Evolutionary conservation across 202 grass and related monocot species (phyloP).

Genomic region (Carex arenaria): DNA sequence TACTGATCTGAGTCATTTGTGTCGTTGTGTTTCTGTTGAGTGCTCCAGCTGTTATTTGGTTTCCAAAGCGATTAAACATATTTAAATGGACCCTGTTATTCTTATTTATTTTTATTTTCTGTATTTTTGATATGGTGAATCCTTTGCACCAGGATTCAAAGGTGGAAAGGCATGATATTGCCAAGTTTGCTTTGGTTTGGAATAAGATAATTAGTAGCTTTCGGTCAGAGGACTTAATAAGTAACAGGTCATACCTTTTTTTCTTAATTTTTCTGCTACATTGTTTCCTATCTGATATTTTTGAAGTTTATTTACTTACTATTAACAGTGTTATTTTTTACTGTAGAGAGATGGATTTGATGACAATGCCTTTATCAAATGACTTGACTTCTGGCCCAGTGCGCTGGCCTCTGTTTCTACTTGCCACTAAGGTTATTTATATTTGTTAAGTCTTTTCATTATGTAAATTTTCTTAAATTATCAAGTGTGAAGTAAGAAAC

Average conservation of each 20-base stretch:
- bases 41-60: neutral
- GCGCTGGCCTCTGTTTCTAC: slow-evolving; percentile 86
- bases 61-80: neutral
- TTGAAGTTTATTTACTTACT: slow-evolving; percentile 4
- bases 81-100: neutral
- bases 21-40: neutral
- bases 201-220: slow-evolving; percentile 84
- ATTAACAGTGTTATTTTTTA: slow-evolving; percentile 27
- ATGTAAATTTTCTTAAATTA: neutral
- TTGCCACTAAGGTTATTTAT: slow-evolving; percentile 66
- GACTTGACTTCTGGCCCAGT: slow-evolving; percentile 46
- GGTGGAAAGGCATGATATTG: slow-evolving; percentile 57
- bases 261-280: slow-evolving; percentile 16
- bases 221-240: slow-evolving; percentile 85
- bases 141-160: slow-evolving; percentile 48
- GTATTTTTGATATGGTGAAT: neutral
- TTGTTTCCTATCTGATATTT: slow-evolving; percentile 13
- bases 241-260: slow-evolving; percentile 47
- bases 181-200: slow-evolving; percentile 82
- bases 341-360: slow-evolving; percentile 85
- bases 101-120: neutral
- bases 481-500: neutral
- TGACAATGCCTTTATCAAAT: slow-evolving; percentile 79
- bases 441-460: neutral
- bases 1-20: neutral